Conservation (phyloP, 768 basidiomycete species). For the Termitomyces sp. region DNA sequence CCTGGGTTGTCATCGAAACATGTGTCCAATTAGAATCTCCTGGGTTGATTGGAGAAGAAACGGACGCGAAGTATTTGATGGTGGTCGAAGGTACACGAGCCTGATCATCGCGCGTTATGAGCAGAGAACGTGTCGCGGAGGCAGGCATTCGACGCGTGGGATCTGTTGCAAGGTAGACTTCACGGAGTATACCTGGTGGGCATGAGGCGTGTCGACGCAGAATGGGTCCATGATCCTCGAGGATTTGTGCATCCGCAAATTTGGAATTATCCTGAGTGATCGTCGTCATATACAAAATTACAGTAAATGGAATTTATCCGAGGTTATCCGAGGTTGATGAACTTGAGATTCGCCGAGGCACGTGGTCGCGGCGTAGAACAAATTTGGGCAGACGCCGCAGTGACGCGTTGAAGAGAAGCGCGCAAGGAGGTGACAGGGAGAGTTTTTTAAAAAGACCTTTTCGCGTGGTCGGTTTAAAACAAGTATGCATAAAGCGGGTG, state of each 20-base stretch:
- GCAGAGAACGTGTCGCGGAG: neutral
- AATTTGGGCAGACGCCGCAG: neutral
- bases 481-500: neutral
- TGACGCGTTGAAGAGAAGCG: neutral
- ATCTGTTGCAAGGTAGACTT: neutral
- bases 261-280: neutral
- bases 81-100: neutral
- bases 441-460: too few species aligned
- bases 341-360: neutral
- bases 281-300: neutral
- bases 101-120: neutral
- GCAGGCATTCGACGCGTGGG: neutral
- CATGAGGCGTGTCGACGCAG: constrained; percentile 2
- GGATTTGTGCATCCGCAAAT: neutral
- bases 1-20: neutral
- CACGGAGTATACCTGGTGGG: constrained; percentile 1
- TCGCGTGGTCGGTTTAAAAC: neutral
- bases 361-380: neutral
- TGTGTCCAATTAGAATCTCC: neutral
- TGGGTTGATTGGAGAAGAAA: neutral
- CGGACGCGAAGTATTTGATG: neutral
- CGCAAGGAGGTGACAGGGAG: too few species aligned
- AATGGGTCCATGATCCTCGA: neutral
- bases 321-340: neutral
- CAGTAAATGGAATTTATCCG: neutral